Base-by-base conservation (phyloP, 257 asterid species). In the Striga asiatica region DNA sequence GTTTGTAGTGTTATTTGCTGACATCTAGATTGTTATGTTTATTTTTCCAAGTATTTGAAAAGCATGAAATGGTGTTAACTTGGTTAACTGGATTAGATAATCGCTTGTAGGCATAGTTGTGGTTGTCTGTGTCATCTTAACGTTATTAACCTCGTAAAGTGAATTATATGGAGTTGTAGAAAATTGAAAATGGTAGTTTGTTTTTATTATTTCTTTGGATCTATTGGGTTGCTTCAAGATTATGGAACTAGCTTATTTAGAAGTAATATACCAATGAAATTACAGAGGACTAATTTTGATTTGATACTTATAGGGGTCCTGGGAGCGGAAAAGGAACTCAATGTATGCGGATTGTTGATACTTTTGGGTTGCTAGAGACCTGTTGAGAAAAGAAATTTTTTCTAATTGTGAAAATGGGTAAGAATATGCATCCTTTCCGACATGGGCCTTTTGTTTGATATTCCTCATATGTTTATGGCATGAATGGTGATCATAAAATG, bases 241-340 rank as follows among this genome's bases (percentile, higher is more conserved):
- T 38, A 51, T 50, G 54, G 46, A 35, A 32, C 39, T 48, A 42
- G 43, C 35, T 24, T 52, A 9, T 24, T 49, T 35, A 18, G 23
- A 18, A 46, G 31, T 31, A 31, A 31, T 5, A 31, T 31, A 54
- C 56, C 54, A 38, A 14, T 35, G 50, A 16, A 24, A 32, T 49
- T 59, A 19, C 49, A 38, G n/a, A n/a, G n/a, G 19, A 50, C 28
- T 54, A 37, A 42, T 59, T 64, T 73, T 67, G 62, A 59, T 54
- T 49, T 54, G 55, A 39, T 65, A 64, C 61, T 70, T 59, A 49
- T 70, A 91, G 97, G 54, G 98, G 98, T 61, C 98, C 98, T 17
- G 98, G 98, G 58, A 91, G 98, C 17, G 98, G 98, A 61, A 91
- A 91, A 80, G 98, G 98, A 45, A 91, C 97, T 62, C 98, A 91